Evolutionary conservation across 177 flowering plant species (phyloP).

Genomic region (Telopea speciosissima): DNA sequence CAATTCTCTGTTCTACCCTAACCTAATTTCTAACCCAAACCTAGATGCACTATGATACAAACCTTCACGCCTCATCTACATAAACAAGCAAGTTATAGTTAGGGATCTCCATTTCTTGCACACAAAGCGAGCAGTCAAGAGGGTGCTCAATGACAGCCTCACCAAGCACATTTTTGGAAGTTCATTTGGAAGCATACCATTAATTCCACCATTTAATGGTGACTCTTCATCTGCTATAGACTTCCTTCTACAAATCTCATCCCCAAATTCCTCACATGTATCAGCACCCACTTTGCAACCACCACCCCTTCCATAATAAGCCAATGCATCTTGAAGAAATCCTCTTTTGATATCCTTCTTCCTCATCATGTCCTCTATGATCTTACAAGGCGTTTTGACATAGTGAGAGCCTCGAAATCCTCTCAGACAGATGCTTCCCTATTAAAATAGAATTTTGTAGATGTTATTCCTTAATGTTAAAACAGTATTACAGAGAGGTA

Average conservation of each 20-base stretch:
- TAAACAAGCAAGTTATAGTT: slow-evolving; percentile 60
- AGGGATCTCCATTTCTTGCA: slow-evolving; percentile 85
- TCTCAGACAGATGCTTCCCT: slow-evolving; percentile 45
- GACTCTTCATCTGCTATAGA: slow-evolving; percentile 58
- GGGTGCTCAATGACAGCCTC: slow-evolving; percentile 74
- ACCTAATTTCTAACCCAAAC: too few species aligned
- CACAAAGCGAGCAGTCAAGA: slow-evolving; percentile 87
- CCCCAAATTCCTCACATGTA: slow-evolving; percentile 58
- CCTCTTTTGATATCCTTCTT: slow-evolving; percentile 46
- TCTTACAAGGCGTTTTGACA: slow-evolving; percentile 66
- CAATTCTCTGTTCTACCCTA: too few species aligned
- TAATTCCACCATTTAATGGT: slow-evolving; percentile 25
- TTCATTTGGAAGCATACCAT: slow-evolving; percentile 77
- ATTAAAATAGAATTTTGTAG: too few species aligned
- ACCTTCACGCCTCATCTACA: slow-evolving; percentile 69
- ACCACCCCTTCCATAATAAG: slow-evolving; percentile 66
- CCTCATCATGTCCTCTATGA: slow-evolving; percentile 32
- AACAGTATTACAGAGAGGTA: too few species aligned
- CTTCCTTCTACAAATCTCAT: slow-evolving; percentile 50
- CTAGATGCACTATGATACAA: slow-evolving; percentile 48
- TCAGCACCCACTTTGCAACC: slow-evolving; percentile 96
- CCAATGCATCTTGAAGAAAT: slow-evolving; percentile 63
- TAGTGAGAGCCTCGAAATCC: slow-evolving; percentile 58
- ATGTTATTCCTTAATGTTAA: too few species aligned
- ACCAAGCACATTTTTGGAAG: slow-evolving; percentile 84